Conservation (phyloP, 2,329 filamentous ascomycete species). For the Cladosporium colombiae region DNA sequence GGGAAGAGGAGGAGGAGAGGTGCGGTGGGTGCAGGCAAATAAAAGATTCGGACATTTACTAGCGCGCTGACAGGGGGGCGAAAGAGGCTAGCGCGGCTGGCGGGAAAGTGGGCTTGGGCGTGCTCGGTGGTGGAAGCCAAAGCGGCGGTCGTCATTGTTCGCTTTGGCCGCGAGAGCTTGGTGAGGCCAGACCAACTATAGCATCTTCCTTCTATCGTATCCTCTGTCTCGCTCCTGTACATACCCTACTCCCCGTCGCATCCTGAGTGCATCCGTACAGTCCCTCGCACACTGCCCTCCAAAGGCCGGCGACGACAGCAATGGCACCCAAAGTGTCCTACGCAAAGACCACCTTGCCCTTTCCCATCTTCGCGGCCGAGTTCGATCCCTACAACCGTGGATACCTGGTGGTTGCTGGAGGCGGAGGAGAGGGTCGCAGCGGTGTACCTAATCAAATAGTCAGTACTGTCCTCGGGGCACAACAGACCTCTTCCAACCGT, state of each 20-base stretch:
- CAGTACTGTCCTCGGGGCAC: constrained; percentile 39
- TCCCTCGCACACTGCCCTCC: neutral
- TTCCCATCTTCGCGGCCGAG: constrained; percentile 83
- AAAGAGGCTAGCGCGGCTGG: constrained; percentile 3
- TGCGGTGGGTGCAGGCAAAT: constrained; percentile 13
- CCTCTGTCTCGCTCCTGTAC: neutral
- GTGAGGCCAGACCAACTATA: neutral
- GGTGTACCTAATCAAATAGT: constrained; percentile 88
- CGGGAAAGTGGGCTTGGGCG: constrained; percentile 1
- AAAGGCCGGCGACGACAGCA: neutral
- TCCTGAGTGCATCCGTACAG: neutral
- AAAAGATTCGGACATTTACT: constrained; percentile 10
- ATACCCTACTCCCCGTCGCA: neutral
- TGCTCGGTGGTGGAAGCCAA: neutral
- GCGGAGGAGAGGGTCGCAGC: constrained; percentile 77
- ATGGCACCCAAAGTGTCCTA: constrained; percentile 37
- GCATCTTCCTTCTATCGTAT: neutral
- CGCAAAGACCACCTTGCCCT: constrained; percentile 70
- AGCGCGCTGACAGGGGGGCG: neutral
- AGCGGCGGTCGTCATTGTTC: constrained; percentile 7
- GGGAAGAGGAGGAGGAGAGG: neutral
- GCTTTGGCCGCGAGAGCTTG: neutral
- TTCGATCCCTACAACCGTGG: constrained; percentile 80
- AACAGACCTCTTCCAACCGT: neutral
- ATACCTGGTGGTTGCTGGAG: constrained; percentile 79